These are phyloP conservation scores for Plasmodium knowlesi DNA, from an alignment of 169 alveolate genomes.

Conservation along the genomic window DNA sequence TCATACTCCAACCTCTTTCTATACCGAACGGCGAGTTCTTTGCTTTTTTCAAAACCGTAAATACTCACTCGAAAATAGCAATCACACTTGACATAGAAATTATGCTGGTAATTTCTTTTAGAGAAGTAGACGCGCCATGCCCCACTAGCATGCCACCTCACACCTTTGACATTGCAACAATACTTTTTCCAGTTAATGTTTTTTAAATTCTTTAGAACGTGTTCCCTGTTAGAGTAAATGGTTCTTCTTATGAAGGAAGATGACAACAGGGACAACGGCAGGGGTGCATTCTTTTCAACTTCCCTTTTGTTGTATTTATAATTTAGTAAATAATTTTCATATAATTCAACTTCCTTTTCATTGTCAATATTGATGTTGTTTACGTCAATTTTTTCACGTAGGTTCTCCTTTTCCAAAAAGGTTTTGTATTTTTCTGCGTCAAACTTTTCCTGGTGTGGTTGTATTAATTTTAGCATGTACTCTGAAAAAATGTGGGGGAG, in stretches of 20 bases:
- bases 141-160: constrained; percentile 92
- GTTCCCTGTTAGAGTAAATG: constrained; percentile 83
- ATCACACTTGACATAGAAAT: constrained; percentile 89
- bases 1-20: constrained; percentile 87
- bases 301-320: constrained; percentile 65
- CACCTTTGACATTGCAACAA: constrained; percentile 87
- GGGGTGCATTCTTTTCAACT: constrained; percentile 64
- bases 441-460: constrained; percentile 67
- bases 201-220: constrained; percentile 84
- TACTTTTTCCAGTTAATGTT: constrained; percentile 88
- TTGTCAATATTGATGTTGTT: constrained; percentile 60
- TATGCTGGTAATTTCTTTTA: constrained; percentile 85
- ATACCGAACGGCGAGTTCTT: constrained; percentile 86
- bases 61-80: constrained; percentile 85
- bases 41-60: constrained; percentile 88
- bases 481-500: background rate
- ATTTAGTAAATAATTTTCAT: constrained; percentile 68
- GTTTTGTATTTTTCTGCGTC: constrained; percentile 49
- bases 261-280: constrained; percentile 88
- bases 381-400: constrained; percentile 59
- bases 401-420: constrained; percentile 50
- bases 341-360: constrained; percentile 72
- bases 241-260: constrained; percentile 86
- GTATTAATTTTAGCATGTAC: constrained; percentile 71
- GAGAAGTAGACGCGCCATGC: constrained; percentile 91